A percentile compares a stretch with the other conserved stretches of the same genome.
phyloP scores from a whole-genome alignment of 169 alveolate species.

The Plasmodium knowlesi region DNA sequence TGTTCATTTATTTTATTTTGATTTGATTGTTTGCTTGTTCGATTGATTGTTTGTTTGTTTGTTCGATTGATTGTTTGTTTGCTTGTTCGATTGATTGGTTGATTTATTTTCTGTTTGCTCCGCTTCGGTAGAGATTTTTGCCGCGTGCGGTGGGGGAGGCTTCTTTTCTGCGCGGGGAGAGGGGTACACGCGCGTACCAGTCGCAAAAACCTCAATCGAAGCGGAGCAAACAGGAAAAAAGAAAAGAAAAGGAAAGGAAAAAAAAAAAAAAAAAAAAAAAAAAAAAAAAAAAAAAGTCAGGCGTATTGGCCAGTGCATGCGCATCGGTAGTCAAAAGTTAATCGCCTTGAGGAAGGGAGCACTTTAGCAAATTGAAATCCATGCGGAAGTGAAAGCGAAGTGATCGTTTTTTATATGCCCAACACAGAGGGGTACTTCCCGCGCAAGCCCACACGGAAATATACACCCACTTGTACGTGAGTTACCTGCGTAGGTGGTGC shows the following conservation, averaged over 20 bases:
- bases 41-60: no score
- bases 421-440: not conserved
- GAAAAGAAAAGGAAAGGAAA: not conserved
- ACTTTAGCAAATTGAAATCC: not conserved
- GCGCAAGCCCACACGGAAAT: not conserved
- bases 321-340: not conserved
- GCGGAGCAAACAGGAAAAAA: not conserved
- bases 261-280: constrained; percentile 6
- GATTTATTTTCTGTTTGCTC: not conserved
- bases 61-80: no score
- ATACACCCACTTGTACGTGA: not conserved
- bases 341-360: not conserved
- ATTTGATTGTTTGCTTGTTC: no score
- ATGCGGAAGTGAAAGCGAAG: not conserved
- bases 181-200: no score
- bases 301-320: not conserved
- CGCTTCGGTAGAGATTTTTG: not conserved
- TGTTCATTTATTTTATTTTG: not conserved
- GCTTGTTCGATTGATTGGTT: no score
- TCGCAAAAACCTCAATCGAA: no score
- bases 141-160: not conserved
- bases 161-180: no score
- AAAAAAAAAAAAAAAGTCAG: not conserved
- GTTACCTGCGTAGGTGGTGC: not conserved
- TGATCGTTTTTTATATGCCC: not conserved